phyloP scores from a whole-genome alignment of 345 rosid species.

The Microcos paniculata region DNA sequence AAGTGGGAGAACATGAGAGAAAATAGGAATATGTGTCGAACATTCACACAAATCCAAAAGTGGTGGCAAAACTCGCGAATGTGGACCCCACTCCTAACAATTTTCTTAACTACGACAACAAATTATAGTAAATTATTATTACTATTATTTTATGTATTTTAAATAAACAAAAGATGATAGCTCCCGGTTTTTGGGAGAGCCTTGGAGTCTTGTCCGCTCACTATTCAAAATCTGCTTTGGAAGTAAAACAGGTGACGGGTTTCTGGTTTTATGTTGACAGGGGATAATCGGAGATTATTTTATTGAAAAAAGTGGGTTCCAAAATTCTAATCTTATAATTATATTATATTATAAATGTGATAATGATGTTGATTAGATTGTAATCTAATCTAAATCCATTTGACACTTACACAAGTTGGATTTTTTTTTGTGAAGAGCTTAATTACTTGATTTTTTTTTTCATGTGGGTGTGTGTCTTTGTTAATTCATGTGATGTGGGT shows the following conservation, averaged over 20 bases:
- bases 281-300: no score
- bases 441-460: no score
- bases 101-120: background rate
- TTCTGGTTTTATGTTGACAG: background rate
- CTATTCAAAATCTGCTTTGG: background rate
- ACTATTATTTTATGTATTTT: no score
- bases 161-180: no score
- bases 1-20: background rate
- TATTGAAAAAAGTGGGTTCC: no score
- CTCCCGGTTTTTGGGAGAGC: constrained; percentile 25
- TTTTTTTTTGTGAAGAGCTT: no score
- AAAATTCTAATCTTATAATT: background rate
- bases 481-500: no score
- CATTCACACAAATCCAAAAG: background rate
- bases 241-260: constrained; percentile 9
- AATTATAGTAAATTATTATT: no score
- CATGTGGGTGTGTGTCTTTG: no score
- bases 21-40: background rate
- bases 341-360: no score
- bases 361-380: background rate
- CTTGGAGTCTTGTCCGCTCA: background rate
- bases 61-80: background rate
- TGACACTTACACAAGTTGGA: background rate
- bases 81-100: background rate
- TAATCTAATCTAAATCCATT: background rate